Percentiles rank a stretch among this genome's conserved stretches.
Conservation (phyloP, 805 yeast species). For the Spathaspora hagerdaliae region DNA sequence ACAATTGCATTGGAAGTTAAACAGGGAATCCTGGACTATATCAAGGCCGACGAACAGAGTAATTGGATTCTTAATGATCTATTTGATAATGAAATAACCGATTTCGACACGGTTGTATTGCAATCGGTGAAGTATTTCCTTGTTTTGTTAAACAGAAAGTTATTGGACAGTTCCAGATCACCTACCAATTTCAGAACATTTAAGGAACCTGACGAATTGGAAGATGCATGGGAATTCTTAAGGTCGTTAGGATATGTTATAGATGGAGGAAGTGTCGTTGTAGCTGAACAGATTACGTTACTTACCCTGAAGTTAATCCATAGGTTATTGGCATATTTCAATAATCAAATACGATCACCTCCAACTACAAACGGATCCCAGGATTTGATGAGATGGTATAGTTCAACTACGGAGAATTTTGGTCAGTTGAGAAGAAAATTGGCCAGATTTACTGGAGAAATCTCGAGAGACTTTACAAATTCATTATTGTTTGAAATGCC, state of each 20-base stretch:
- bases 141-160: constrained; percentile 66
- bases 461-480: constrained; percentile 71
- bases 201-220: constrained; percentile 88
- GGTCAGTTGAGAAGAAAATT: constrained; percentile 79
- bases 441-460: constrained; percentile 66
- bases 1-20: constrained; percentile 72
- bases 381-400: constrained; percentile 57
- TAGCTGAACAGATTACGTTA: constrained; percentile 71
- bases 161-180: constrained; percentile 69
- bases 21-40: constrained; percentile 57
- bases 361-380: constrained; percentile 44
- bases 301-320: constrained; percentile 66
- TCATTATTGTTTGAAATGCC: constrained; percentile 57
- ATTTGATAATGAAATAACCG: constrained; percentile 49
- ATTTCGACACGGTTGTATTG: constrained; percentile 62
- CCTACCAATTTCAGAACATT: constrained; percentile 69
- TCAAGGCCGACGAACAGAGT: constrained; percentile 47
- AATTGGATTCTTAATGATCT: constrained; percentile 71
- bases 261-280: constrained; percentile 75
- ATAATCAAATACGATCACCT: constrained; percentile 60
- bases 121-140: constrained; percentile 73
- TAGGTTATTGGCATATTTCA: constrained; percentile 65
- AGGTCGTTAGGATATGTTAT: constrained; percentile 73
- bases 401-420: constrained; percentile 62
- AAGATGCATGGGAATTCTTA: constrained; percentile 74